Evolutionary conservation across 306 rosid species (phyloP), one percentile per base, ranked within the genome.

Genomic region (Quercus bicolor): DNA sequence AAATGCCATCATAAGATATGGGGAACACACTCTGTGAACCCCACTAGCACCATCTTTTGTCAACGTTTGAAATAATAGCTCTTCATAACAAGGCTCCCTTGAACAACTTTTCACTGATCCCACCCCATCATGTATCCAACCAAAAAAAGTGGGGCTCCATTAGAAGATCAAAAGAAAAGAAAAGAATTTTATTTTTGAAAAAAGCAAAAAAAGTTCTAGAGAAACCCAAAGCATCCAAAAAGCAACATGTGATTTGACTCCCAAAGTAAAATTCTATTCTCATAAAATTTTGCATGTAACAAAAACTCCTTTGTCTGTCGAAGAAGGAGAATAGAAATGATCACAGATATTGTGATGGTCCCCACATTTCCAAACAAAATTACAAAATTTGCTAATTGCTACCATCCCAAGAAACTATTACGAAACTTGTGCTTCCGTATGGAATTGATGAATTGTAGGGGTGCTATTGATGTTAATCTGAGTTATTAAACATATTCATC

Each of bases 191-290:
- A 74, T 84, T 76, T 84, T 77, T 5, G 37, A 51, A 65, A 57
- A 75, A 83, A 82, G 86, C 75, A 79, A 56, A 40, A 40, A 40
- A 40, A 18, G 68, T 78, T 83, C 87, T 19, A 83, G 78, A 77
- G 88, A 86, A 87, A 77, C 76, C 80, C 82, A 75, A 77, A 80
- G 88, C 90, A 83, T 82, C 90, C 89, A 84, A 77, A 86, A 87
- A 82, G 87, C 73, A 77, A 56, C 79, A 71, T 55, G 73, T 79
- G 76, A 80, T 75, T 77, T 70, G 83, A 83, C 79, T 45, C 71
- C 74, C 74, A 65, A 73, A 73, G 45, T 78, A 79, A 60, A 75
- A 86, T 68, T 75, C 73, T 45, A 59, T 60, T 82, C 71, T 53
- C 79, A 62, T 59, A 79, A 69, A 76, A 81, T 57, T 26, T 48